phyloP scores from a whole-genome alignment of 805 yeast genomes.

The Candida sphagnicola region DNA sequence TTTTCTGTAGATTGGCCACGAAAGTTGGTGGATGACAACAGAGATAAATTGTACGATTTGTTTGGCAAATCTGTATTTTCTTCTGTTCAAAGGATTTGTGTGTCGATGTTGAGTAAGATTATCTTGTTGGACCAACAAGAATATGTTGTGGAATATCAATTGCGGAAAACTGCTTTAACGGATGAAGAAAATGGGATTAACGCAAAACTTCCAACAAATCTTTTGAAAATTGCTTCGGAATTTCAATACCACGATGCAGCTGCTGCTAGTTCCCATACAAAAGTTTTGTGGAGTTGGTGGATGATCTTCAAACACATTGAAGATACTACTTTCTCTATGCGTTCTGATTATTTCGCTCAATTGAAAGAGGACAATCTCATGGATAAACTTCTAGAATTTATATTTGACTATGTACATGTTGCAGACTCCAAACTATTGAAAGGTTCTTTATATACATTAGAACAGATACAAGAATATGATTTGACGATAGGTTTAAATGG shows the following conservation, averaged over 20 bases:
- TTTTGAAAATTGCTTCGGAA: background rate
- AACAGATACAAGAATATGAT: constrained; percentile 18
- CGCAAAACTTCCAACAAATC: background rate
- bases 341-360: constrained; percentile 57
- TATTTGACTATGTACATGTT: constrained; percentile 51
- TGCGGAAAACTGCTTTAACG: constrained; percentile 39
- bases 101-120: constrained; percentile 32
- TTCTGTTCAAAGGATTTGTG: constrained; percentile 41
- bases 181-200: constrained; percentile 12
- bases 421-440: constrained; percentile 11
- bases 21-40: constrained; percentile 4
- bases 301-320: constrained; percentile 59
- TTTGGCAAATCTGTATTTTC: constrained; percentile 15
- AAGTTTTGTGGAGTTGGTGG: constrained; percentile 66
- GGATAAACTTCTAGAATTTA: constrained; percentile 45
- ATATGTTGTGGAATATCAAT: constrained; percentile 57
- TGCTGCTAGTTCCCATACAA: constrained; percentile 17
- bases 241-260: constrained; percentile 14
- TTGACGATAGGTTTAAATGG: constrained; percentile 17
- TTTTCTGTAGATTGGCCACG: constrained; percentile 8
- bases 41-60: constrained; percentile 18
- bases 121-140: constrained; percentile 52
- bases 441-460: constrained; percentile 6
- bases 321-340: constrained; percentile 60
- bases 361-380: constrained; percentile 45